These are phyloP conservation scores for Dictyostelium brefeldianum DNA, from an alignment of 78 protist genomes.

Conservation along the genomic window DNA sequence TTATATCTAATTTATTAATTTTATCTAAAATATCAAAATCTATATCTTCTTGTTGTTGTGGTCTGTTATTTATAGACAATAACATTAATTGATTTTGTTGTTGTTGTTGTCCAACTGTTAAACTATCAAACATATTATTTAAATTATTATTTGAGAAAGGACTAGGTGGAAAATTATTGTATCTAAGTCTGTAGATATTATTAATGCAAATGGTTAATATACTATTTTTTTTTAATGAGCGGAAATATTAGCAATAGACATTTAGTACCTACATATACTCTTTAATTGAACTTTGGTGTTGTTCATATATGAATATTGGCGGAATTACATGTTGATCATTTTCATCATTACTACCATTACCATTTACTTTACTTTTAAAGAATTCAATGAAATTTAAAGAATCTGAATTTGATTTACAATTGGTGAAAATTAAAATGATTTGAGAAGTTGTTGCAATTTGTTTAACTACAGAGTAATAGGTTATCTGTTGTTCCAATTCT, in stretches of 20 bases:
- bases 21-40: constrained; percentile 20
- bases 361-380: neutral
- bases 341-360: neutral
- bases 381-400: neutral
- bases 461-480: neutral
- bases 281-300: neutral
- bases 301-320: constrained; percentile 13
- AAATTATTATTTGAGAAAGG: neutral
- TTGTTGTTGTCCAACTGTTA: constrained; percentile 2
- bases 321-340: neutral
- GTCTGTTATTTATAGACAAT: neutral
- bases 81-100: neutral
- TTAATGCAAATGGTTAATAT: no score
- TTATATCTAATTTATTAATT: constrained; percentile 17
- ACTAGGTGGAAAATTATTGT: neutral
- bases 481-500: neutral
- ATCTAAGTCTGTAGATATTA: no score
- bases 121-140: neutral
- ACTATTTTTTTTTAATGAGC: no score
- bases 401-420: neutral
- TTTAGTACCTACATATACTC: constrained; percentile 12
- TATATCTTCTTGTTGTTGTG: constrained; percentile 3
- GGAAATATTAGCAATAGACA: no score
- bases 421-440: neutral
- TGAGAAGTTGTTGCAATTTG: neutral